These are phyloP conservation scores for Emmonsiellopsis sp. DNA, from an alignment of 2,329 filamentous ascomycete genomes.

Conservation along the genomic window DNA sequence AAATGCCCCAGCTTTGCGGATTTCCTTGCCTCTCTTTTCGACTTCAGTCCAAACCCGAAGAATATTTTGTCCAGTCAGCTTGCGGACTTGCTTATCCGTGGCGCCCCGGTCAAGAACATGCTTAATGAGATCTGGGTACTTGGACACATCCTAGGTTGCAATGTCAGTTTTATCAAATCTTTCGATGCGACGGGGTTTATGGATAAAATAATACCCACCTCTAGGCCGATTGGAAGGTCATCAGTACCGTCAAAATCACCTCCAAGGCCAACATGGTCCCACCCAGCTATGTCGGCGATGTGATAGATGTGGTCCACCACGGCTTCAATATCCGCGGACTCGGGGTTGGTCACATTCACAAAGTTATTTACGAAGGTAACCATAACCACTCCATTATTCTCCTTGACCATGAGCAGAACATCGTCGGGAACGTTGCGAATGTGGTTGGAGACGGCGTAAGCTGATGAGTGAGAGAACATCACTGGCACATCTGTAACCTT, in stretches of 20 bases:
- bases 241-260: slow-evolving; percentile 25
- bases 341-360: slow-evolving; percentile 19
- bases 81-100: slow-evolving; percentile 28
- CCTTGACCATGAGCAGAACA: slow-evolving; percentile 25
- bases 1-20: slow-evolving; percentile 10
- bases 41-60: slow-evolving; percentile 18
- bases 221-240: slow-evolving; percentile 15
- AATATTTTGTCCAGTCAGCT: slow-evolving; percentile 30
- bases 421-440: slow-evolving; percentile 35
- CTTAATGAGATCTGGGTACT: slow-evolving; percentile 15
- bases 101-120: slow-evolving; percentile 28
- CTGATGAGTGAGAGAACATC: slow-evolving; percentile 17
- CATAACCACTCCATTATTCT: slow-evolving; percentile 35
- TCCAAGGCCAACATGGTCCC: slow-evolving; percentile 27
- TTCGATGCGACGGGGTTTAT: neutral
- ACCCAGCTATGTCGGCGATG: slow-evolving; percentile 22
- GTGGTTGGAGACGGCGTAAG: slow-evolving; percentile 19
- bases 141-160: slow-evolving; percentile 15
- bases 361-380: slow-evolving; percentile 28
- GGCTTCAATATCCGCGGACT: slow-evolving; percentile 23
- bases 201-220: slow-evolving; percentile 8
- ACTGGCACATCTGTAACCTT: slow-evolving; percentile 15
- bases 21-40: slow-evolving; percentile 9
- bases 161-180: neutral
- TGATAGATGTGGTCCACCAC: slow-evolving; percentile 32